Base-by-base conservation (phyloP, 208 protist genomes). In the Acanthamoeba rhysodes region DNA sequence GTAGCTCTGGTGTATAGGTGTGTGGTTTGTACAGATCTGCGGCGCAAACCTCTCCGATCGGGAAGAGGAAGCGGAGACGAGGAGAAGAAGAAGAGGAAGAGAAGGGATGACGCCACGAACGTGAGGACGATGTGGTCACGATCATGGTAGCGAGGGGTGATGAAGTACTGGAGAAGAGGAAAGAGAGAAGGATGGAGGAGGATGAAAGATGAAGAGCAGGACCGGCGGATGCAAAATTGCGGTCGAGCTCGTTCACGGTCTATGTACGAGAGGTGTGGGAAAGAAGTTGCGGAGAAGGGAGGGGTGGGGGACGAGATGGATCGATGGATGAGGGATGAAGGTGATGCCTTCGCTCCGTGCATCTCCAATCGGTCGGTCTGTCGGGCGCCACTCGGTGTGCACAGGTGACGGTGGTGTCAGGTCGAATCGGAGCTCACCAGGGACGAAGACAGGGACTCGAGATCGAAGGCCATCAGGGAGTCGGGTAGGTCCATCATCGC, bases 21-120 rank as follows among this genome's bases (percentile, higher is more conserved):
- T 27, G 16, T 70, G 62, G 62, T 78, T 78, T 78, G 70, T 78
- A 78, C 70, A 78, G 32, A 78, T 78, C 70, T 34, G 34, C 70
- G 70, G n/a, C 70, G 70, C n/a, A 32, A 70, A 32, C 70, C 29
- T 78, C 34, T 34, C 29, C 29, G 37, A n/a, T 24, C 20, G 27
- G 66, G 66, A 32, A 72, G 66, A 72, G 66, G 66, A 72, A 72
- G 66, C 66, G 66, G 66, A 72, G 66, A 72, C 12, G 66, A 72
- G 16, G 18, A 59, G 62, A 70, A 29, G 27, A 24, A 68, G 62
- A 68, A 8, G 29, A 1, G 24, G 62, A 0, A 8, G 9, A 68
- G 14, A 6, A 20, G n/a, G 57, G 24, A 64, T 32, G n/a, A n/a
- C 0, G 59, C 22, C 20, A 5, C n/a, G 27, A 70, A n/a, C 27